phyloP scores from a whole-genome alignment of 148 eudicot species.

The Rhododendron simsii region DNA sequence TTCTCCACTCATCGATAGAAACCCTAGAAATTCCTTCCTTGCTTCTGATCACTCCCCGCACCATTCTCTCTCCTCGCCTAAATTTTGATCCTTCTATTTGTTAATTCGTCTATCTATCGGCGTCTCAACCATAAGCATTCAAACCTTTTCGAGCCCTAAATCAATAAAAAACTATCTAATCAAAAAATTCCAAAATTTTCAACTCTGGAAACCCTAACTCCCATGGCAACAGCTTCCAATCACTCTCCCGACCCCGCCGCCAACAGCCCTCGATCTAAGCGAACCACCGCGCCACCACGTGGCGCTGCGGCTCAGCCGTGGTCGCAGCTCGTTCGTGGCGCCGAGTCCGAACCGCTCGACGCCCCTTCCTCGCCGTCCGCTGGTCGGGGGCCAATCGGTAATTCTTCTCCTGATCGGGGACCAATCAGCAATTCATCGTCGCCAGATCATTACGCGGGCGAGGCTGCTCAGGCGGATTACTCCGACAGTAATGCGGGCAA shows the following conservation, averaged over 20 bases:
- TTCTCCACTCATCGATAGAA: neutral
- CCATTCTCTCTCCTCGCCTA: neutral
- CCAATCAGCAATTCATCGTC: neutral
- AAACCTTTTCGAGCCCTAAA: neutral
- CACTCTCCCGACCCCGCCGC: slow-evolving; percentile 16
- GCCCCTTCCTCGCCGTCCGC: slow-evolving; percentile 14
- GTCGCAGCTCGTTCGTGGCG: slow-evolving; percentile 39
- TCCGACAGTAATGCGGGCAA: slow-evolving; percentile 35
- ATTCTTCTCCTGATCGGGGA: slow-evolving; percentile 8
- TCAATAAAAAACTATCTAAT: neutral
- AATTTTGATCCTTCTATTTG: slow-evolving; percentile 13
- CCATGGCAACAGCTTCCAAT: slow-evolving; percentile 37
- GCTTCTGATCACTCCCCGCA: neutral
- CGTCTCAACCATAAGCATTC: neutral
- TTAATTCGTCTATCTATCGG: slow-evolving; percentile 5
- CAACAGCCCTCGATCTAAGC: slow-evolving; percentile 18
- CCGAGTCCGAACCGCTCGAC: slow-evolving; percentile 24
- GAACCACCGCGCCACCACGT: slow-evolving; percentile 29
- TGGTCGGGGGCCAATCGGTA: neutral
- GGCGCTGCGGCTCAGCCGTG: slow-evolving; percentile 33
- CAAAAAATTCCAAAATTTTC: slow-evolving; percentile 13
- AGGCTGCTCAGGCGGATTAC: slow-evolving; percentile 21
- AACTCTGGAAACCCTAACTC: neutral
- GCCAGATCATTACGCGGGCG: slow-evolving; percentile 16
- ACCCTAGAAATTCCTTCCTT: neutral